Percentiles rank a stretch among this genome's conserved stretches.
These are phyloP conservation scores for Sisymbrium altissimum DNA, from an alignment of 345 rosid species.

Conservation along the genomic window DNA sequence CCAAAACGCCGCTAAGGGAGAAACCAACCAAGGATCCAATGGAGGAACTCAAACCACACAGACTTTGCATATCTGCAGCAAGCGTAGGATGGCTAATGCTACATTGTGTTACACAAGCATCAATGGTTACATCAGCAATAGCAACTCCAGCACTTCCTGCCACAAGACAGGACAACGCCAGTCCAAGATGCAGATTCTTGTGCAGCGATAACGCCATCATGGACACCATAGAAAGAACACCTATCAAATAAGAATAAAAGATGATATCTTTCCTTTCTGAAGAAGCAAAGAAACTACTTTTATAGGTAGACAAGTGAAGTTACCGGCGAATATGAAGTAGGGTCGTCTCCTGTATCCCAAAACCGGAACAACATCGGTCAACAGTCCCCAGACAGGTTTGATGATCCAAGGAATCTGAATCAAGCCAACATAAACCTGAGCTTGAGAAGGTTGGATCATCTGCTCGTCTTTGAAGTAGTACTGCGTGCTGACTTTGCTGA, in stretches of 20 bases:
- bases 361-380: conserved; percentile 62
- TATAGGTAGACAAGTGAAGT: not conserved
- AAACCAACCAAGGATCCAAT: conserved; percentile 64
- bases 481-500: conserved; percentile 52
- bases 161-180: conserved; percentile 48
- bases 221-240: conserved; percentile 45
- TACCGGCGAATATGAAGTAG: conserved; percentile 63
- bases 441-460: conserved; percentile 63
- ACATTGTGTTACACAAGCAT: conserved; percentile 69
- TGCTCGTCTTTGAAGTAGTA: conserved; percentile 77
- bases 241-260: conserved; percentile 24
- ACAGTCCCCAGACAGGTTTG: conserved; percentile 71
- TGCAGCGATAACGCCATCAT: conserved; percentile 54
- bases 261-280: not conserved
- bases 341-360: conserved; percentile 60
- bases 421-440: conserved; percentile 47
- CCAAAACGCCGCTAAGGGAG: conserved; percentile 60
- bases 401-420: conserved; percentile 63
- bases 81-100: conserved; percentile 60
- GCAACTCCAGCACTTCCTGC: conserved; percentile 62
- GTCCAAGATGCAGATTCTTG: conserved; percentile 44
- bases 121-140: conserved; percentile 69
- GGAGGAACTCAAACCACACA: conserved; percentile 66
- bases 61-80: conserved; percentile 71
- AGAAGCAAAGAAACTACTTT: conserved; percentile 11